Evolutionary conservation across 192 early-diverging fungal genomes (phyloP).

Genomic region (Backusella liffmaniae): DNA sequence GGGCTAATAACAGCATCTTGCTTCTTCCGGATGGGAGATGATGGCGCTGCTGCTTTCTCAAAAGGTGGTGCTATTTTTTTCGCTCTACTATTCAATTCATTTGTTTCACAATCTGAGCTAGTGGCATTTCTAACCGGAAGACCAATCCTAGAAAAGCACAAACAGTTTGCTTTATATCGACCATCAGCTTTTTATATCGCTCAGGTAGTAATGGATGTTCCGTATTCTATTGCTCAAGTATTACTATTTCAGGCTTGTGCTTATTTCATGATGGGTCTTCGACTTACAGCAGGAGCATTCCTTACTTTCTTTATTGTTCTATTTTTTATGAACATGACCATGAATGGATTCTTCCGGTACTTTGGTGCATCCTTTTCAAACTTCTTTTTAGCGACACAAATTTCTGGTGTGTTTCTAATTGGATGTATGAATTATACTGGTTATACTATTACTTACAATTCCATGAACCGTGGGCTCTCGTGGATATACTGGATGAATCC

Average conservation of each 20-base stretch:
- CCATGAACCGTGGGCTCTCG: constrained; percentile 59
- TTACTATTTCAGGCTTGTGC: constrained; percentile 53
- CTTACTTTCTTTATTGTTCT: constrained; percentile 53
- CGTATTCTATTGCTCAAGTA: constrained; percentile 48
- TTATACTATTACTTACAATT: constrained; percentile 58
- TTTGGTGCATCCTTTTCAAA: constrained; percentile 48
- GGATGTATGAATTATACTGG: constrained; percentile 56
- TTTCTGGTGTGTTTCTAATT: constrained; percentile 53
- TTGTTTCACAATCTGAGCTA: constrained; percentile 68
- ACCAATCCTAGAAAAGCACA: constrained; percentile 75
- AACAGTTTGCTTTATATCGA: constrained; percentile 65
- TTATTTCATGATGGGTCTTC: constrained; percentile 56
- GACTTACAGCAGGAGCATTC: constrained; percentile 37
- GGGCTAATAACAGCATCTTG: constrained; percentile 71
- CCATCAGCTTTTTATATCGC: constrained; percentile 56
- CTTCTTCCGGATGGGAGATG: constrained; percentile 57
- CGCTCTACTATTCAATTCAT: constrained; percentile 48
- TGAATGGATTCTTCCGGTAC: constrained; percentile 59
- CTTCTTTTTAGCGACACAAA: constrained; percentile 51
- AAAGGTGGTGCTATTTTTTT: constrained; percentile 77
- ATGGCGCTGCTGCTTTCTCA: constrained; percentile 66
- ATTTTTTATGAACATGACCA: constrained; percentile 50
- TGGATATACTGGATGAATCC: constrained; percentile 69
- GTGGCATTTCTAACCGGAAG: constrained; percentile 70
- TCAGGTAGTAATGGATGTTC: constrained; percentile 52